Evolutionary conservation across 2,329 filamentous ascomycete species (phyloP), one percentile per base, ranked within the genome.

Genomic region (Penicillium sumatraense): DNA sequence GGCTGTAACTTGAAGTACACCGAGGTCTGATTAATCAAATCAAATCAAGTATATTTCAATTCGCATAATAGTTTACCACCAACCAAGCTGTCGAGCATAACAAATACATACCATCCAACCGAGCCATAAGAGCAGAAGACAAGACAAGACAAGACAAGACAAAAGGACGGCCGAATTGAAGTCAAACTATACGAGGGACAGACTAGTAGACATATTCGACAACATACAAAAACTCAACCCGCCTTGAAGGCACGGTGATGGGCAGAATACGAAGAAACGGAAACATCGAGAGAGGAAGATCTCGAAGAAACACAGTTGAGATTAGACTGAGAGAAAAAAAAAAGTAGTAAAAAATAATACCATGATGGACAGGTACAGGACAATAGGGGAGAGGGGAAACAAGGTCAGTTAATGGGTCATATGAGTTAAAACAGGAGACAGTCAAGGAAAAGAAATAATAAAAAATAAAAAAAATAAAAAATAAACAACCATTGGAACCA

Each of bases 321-420:
- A 64, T 65, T 64, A 65, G 60, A 64, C 60, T 61, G 61, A 62
- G 64, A 54, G 63, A 59, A 62, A 54, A 52, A 57, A 54, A 54
- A 55, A 29, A 57, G 44, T 53, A 58, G 61, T 60, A 16, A 14
- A 21, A 31, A 31, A 46, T 46, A 31, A 46, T 46, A 46, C 42
- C 42, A 18, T 44, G 14, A 24, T 3, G 36, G 18, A 40, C 36
- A 23, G 36, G 11, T 16, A 61, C 51, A 59, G 56, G 50, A 64
- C 60, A 49, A 13, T 64, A 60, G 62, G 60, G 63, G 21, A 13
- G 16, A 18, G 33, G 33, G 33, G 14, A 36, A 51, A 49, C 29
- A 31, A 14, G 13, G 29, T 31, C 29, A 31, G 29, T 31, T 31
- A 31, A 31, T 31, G 33, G 58, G 58, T 62, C 57, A 59, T 61